Percentiles rank a stretch among this genome's conserved stretches.
These are phyloP conservation scores for Citrullus amarus DNA, from an alignment of 306 rosid genomes.

Conservation along the genomic window DNA sequence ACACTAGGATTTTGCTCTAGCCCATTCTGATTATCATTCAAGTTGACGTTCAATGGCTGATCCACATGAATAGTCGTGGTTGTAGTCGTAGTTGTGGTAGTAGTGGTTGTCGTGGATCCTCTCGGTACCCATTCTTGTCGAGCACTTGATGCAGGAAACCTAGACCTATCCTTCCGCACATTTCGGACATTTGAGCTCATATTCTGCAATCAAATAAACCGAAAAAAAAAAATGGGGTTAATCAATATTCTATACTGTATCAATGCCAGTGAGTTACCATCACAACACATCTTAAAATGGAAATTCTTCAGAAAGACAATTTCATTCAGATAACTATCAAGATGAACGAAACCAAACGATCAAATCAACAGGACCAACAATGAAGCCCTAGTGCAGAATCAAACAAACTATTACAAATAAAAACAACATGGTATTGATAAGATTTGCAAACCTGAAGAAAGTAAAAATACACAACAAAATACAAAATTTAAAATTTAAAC, in stretches of 20 bases:
- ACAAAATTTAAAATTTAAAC: too few relatives aligned
- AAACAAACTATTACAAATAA: too few relatives aligned
- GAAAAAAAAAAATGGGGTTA: background rate
- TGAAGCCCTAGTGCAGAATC: background rate
- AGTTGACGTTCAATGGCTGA: background rate
- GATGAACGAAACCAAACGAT: background rate
- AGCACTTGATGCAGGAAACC: constrained; percentile 27
- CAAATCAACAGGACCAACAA: background rate
- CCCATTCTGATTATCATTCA: background rate
- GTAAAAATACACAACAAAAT: too few relatives aligned
- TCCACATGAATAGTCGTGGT: constrained; percentile 12
- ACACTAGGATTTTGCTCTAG: background rate
- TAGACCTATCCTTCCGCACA: constrained; percentile 48
- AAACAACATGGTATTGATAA: too few relatives aligned
- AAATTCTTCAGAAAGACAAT: background rate
- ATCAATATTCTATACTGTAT: background rate
- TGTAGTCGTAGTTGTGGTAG: background rate
- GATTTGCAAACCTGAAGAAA: too few relatives aligned
- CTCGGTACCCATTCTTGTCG: constrained; percentile 56
- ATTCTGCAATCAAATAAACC: constrained; percentile 2
- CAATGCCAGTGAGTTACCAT: background rate
- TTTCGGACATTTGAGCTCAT: constrained; percentile 43
- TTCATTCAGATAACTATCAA: background rate
- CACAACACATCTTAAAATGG: background rate
- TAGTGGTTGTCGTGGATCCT: constrained; percentile 15